A percentile compares a stretch with the other conserved stretches of the same genome.
Evolutionary conservation across 2,329 filamentous ascomycete species (phyloP).

Genomic region (Diaporthe caulivora): DNA sequence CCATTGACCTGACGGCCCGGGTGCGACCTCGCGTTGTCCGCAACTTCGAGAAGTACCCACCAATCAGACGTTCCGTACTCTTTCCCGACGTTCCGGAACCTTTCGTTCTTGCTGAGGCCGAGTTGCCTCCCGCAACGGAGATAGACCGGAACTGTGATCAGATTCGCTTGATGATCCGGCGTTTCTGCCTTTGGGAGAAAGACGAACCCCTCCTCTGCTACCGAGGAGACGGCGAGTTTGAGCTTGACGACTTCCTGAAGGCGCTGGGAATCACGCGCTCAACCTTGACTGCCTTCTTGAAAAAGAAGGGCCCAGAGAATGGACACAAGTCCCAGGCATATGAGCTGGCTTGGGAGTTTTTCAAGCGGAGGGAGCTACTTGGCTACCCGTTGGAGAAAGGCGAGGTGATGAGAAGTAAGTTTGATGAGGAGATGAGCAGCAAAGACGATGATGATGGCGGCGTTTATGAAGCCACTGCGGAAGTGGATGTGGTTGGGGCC

Average conservation of each 20-base stretch:
- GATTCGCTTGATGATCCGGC: constrained; percentile 19
- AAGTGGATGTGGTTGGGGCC: background rate
- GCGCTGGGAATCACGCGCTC: background rate
- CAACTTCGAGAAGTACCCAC: background rate
- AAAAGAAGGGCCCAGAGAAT: background rate
- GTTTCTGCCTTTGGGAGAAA: background rate
- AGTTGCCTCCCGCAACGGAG: background rate
- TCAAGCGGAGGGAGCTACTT: constrained; percentile 3
- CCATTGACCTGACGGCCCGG: constrained; percentile 3
- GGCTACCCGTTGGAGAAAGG: background rate
- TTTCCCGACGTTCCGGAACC: background rate
- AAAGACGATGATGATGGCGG: no score
- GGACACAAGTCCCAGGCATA: constrained; percentile 1
- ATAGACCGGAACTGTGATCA: constrained; percentile 26
- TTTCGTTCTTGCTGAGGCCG: background rate
- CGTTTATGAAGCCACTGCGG: background rate
- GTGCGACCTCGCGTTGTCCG: background rate
- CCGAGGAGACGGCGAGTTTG: background rate
- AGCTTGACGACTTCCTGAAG: background rate
- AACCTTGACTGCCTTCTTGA: constrained; percentile 2
- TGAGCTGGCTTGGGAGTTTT: constrained; percentile 32
- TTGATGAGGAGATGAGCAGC: background rate
- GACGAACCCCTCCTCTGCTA: background rate
- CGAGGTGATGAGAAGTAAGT: background rate
- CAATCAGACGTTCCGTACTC: background rate